Evolutionary conservation across 768 basidiomycete genomes (phyloP), one percentile per base, ranked within the genome.

Genomic region (Kwoniella bestiolae): DNA sequence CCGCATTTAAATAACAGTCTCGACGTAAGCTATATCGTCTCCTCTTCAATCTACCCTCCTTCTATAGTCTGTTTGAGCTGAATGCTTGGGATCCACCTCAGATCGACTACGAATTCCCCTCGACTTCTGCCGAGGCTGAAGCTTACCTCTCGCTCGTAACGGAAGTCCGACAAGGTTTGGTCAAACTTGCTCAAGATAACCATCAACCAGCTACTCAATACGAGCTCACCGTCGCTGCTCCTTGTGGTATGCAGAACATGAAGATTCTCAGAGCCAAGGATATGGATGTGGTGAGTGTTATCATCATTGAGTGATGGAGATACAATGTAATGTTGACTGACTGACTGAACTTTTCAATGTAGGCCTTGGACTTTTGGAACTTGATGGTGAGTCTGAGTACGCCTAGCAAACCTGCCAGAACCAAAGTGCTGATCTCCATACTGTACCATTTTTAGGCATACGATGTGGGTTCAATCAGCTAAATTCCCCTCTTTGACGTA

Each of bases 321-420:
- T 25, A 14, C 12, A 21, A 23, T 23, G 18, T 46, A 21, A n/a
- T 23, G 4, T 18, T 1, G 32, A 0, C 5, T 3, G 1, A 47
- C 41, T 60, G 59, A 50, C 18, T 38, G 41, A 29, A 18, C 11
- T 46, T 55, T 31, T 26, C 45, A 1, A 3, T 25, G 14, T 56
- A 63, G 65, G 88, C 86, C 63, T 87, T 99, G 25, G 91, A 92
- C 75, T 94, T 97, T 79, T 98, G 94, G 94, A 98, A 99, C 78
- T 82, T 99, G 80, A 99, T 99, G 96, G 88, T 87, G 64, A 70
- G 77, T 67, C 21, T 8, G 23, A 25, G 26, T n/a, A n/a, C n/a
- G n/a, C n/a, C n/a, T n/a, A 34, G 1, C 23, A 46, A 46, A 26
- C 41, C 6, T 38, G 29, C 57, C 21, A 49, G 11, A 7, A 38